phyloP scores from a whole-genome alignment of 345 rosid genomes.

The Nephelium lappaceum region DNA sequence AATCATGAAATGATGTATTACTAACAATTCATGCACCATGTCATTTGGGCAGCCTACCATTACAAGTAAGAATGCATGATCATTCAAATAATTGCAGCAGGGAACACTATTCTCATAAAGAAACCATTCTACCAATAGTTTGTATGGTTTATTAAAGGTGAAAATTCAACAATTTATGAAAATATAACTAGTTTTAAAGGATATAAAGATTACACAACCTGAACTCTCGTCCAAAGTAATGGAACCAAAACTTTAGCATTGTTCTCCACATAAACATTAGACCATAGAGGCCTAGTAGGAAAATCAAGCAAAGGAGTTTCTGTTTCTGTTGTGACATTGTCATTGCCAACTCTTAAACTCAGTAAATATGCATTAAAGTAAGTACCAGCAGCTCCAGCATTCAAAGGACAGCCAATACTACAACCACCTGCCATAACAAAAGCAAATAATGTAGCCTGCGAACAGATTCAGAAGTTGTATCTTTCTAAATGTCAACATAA shows the following conservation, averaged over 20 bases:
- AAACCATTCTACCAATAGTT: background rate
- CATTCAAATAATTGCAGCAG: constrained; percentile 9
- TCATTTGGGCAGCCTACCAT: too few species aligned
- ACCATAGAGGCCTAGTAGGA: constrained; percentile 79
- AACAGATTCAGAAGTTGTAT: background rate
- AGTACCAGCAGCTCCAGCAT: constrained; percentile 99
- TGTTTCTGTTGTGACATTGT: constrained; percentile 80
- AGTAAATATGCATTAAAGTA: constrained; percentile 79
- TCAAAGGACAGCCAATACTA: constrained; percentile 78
- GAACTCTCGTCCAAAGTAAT: constrained; percentile 94
- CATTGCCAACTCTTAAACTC: constrained; percentile 89
- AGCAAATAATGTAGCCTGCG: constrained; percentile 17
- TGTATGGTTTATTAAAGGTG: background rate
- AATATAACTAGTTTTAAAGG: constrained; percentile 7
- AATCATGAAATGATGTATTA: too few species aligned
- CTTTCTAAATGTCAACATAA: background rate
- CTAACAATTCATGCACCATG: too few species aligned
- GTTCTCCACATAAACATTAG: constrained; percentile 91
- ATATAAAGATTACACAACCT: constrained; percentile 51
- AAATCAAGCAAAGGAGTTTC: constrained; percentile 96
- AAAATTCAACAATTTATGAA: constrained; percentile 13
- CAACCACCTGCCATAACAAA: constrained; percentile 68
- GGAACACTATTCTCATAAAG: background rate
- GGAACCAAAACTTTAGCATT: constrained; percentile 94
- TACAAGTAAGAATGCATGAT: constrained; percentile 1